Conservation (phyloP, 208 protist species). For the Naegleria gruberi region DNA sequence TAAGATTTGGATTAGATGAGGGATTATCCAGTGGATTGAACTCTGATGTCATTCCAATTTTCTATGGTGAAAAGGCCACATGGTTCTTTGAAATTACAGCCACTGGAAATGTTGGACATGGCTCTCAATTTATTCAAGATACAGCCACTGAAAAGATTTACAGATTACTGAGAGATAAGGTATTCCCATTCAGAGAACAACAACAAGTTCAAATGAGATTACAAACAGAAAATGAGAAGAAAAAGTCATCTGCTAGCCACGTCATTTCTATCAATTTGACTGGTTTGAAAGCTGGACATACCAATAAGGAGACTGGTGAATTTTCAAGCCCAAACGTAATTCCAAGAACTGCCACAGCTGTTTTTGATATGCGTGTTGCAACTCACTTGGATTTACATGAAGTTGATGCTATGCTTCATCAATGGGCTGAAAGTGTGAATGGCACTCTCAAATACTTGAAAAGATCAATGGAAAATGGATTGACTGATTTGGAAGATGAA, state of each 20-base stretch:
- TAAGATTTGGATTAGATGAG: slow-evolving; percentile 56
- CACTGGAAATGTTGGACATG: slow-evolving; percentile 51
- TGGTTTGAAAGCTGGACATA: slow-evolving; percentile 43
- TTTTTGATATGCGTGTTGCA: slow-evolving; percentile 55
- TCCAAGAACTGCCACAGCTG: slow-evolving; percentile 42
- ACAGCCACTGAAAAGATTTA: slow-evolving; percentile 51
- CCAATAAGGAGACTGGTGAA: slow-evolving; percentile 29
- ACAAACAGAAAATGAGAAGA: neutral
- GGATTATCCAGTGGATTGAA: slow-evolving; percentile 34
- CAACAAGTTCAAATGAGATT: slow-evolving; percentile 25
- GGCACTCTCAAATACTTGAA: neutral
- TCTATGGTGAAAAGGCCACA: slow-evolving; percentile 53
- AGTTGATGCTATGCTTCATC: slow-evolving; percentile 41
- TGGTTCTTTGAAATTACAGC: slow-evolving; percentile 47
- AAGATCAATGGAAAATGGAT: neutral
- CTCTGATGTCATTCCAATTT: slow-evolving; percentile 41
- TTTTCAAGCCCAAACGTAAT: slow-evolving; percentile 53
- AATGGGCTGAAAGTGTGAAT: slow-evolving; percentile 32
- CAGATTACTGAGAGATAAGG: slow-evolving; percentile 27
- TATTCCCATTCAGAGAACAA: slow-evolving; percentile 35
- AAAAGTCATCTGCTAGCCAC: slow-evolving; percentile 37
- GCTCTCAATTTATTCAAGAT: slow-evolving; percentile 46
- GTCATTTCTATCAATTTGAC: slow-evolving; percentile 60
- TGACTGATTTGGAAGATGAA: slow-evolving; percentile 6
- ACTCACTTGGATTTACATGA: slow-evolving; percentile 40